Base-by-base conservation (phyloP, 352 stramenopile genomes). In the Globisporangium lucens region DNA sequence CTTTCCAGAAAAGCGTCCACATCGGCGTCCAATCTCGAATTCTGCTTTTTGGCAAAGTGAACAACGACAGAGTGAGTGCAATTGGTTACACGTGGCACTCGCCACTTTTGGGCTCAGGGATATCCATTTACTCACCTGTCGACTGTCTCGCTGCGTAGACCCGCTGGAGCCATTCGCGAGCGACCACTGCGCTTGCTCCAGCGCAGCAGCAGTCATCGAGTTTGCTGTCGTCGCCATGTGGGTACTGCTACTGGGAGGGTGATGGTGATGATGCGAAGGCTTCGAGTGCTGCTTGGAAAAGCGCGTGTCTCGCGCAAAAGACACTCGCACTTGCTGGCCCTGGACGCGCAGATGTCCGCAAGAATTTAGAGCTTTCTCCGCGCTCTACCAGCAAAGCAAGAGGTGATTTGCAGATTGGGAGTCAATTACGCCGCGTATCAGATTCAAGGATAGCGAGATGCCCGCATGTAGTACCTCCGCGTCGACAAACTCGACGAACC, bases 161-260 rank as follows among this genome's bases (percentile, higher is more conserved):
- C 35, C 52, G 12, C 52, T 63, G 43, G 89, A 86, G 13, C 78
- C 75, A 61, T 93, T 91, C 36, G 69, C 80, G n/a, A 94, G 69
- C 17, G 82, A 81, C 87, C 87, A 93, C 67, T 95, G 87, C 4
- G 87, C 87, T 78, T 91, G 85, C 46, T 94, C 85, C 52, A 95
- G 49, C 5, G 87, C 87, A 5, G 83, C 87, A 1, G 76, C 75
- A 30, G 77, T 77, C 38, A 93, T 82, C 2, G 83, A 82, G 51
- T 86, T 87, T 9, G 62, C 61, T 30, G 30, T 60, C 55, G 17
- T 51, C 17, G 9, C 6, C 8, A 6, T 24, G 43, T 51, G 43
- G 8, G 43, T 24, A 51, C 29, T 41, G 30, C 29, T 15, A n/a
- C 29, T 43, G 53, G 30, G 15, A 29, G 10, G 17, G 15, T 33